A percentile compares a stretch with the other conserved stretches of the same genome.
Conservation (phyloP, 345 rosid genomes). For the Eucalyptus tenuipes region DNA sequence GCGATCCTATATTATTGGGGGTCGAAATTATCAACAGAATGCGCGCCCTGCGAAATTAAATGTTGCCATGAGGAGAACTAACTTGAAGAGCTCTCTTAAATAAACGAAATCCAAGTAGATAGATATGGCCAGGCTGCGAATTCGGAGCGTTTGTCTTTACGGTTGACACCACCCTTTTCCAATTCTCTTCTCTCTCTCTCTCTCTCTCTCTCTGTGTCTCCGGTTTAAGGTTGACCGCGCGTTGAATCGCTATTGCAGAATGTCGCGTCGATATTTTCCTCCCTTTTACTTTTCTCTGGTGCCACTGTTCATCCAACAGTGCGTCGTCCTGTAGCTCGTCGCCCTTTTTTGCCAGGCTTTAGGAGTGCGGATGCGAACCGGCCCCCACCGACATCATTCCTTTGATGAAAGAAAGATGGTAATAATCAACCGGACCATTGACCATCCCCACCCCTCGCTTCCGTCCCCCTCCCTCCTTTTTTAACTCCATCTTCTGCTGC, state of each 20-base stretch:
- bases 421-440: background rate
- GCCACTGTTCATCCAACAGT: background rate
- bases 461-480: background rate
- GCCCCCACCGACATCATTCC: background rate
- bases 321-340: background rate
- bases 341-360: background rate
- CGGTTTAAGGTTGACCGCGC: background rate
- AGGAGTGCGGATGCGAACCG: background rate
- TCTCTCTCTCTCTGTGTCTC: background rate
- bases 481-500: background rate
- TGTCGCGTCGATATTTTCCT: background rate
- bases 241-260: background rate
- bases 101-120: background rate
- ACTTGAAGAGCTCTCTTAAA: background rate
- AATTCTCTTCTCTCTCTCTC: background rate
- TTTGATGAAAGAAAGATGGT: background rate
- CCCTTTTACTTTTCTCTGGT: background rate
- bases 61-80: background rate
- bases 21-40: accelerated
- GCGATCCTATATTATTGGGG: accelerated
- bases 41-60: background rate
- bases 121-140: background rate
- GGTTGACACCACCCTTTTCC: background rate
- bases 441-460: background rate
- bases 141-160: background rate